Evolutionary conservation across 2,329 filamentous ascomycete genomes (phyloP).

Genomic region (Colletotrichum orbiculare): DNA sequence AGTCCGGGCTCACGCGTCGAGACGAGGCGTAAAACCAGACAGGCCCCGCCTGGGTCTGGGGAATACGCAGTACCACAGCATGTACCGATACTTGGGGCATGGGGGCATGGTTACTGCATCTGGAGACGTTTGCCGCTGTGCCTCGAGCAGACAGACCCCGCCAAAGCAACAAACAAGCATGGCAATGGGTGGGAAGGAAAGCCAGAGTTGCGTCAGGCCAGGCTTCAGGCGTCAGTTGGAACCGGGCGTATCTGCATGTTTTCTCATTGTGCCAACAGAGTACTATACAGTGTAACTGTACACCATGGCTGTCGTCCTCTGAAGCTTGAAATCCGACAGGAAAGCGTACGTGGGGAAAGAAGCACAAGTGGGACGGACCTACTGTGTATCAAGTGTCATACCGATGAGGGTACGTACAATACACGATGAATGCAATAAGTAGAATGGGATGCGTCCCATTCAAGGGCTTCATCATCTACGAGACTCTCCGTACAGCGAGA

Average conservation of each 20-base stretch:
- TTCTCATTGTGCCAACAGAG: no score
- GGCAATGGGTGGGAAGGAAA: not conserved
- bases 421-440: no score
- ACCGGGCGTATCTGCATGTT: no score
- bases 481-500: no score
- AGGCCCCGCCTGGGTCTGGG: slow-evolving; percentile 12
- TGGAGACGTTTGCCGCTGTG: slow-evolving; percentile 30
- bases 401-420: no score
- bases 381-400: no score
- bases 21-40: slow-evolving; percentile 16
- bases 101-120: slow-evolving; percentile 19
- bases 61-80: not conserved
- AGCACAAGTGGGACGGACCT: slow-evolving; percentile 11
- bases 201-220: slow-evolving; percentile 3
- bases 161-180: slow-evolving; percentile 26
- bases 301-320: slow-evolving; percentile 12
- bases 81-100: slow-evolving; percentile 24
- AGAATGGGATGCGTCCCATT: no score
- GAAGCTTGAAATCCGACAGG: not conserved
- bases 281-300: not conserved
- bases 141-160: slow-evolving; percentile 23
- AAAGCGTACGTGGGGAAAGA: not conserved
- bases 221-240: not conserved
- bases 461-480: no score
- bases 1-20: slow-evolving; percentile 24